Evolutionary conservation across 2,329 filamentous ascomycete species (phyloP), one percentile per base, ranked within the genome.

Genomic region (Cucurbitaria berberidis): DNA sequence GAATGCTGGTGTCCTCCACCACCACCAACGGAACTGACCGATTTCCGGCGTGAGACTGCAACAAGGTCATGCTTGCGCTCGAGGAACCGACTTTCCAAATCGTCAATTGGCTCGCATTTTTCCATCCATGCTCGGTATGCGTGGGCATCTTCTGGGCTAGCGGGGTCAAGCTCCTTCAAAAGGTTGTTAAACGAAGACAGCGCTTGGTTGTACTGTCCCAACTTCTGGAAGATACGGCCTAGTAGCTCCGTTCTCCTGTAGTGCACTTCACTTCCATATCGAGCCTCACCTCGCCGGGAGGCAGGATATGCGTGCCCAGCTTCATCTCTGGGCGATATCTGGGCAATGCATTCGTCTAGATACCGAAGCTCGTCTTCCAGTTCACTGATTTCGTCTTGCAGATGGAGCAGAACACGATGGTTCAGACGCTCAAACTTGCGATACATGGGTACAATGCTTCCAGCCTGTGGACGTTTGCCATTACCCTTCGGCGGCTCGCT

Each of bases 311-410:
- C 46, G 30, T 67, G 66, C n/a, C 68, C 63, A 45, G 66, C 56
- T 24, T 66, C 59, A 39, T 63, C 61, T 45, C 60, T 61, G 32
- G 61, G 64, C n/a, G 68, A 68, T 24, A 64, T 62, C 56, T 79
- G 77, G 13, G 77, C 77, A 66, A 84, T 80, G 36, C 79, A 78
- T 56, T 84, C 81, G 50, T 96, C 93, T 1, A 95, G 75, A 0
- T 81, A 79, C 16, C 85, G 83, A 1, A 97, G 81, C 51, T 93
- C 86, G 65, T 91, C 87, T 74, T 96, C 92, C 32, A 96, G 79
- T 64, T 93, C 89, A 26, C 82, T 81, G 16, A 96, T 84, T 71
- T 96, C 91, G 68, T 96, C 91, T 73, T 96, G 93, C 15, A 96
- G 80, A 57, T 95, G 87, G 0, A 96, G 80, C 2, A 97, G 78